Evolutionary conservation across 2,329 filamentous ascomycete species (phyloP), one percentile per base, ranked within the genome.

Genomic region (Dactylella cylindrospora): DNA sequence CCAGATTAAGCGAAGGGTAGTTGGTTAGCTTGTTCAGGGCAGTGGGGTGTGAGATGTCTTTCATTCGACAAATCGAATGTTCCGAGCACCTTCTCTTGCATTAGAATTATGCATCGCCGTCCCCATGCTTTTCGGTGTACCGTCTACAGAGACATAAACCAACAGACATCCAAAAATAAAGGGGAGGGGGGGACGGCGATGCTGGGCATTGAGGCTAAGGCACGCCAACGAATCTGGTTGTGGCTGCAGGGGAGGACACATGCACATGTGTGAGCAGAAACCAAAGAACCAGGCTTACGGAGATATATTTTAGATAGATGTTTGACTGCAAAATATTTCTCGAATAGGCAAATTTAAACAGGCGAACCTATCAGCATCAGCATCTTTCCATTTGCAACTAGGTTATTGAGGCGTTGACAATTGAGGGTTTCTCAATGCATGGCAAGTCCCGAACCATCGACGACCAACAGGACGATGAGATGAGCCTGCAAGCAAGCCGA

Each of bases 191-290:
- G 36, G 53, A 50, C 57, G 43, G 49, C 49, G 49, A 62, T 32
- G 43, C 57, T 53, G 57, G 43, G 49, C 57, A 31, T 32, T 45
- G 57, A 50, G 57, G 57, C 57, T 54, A 47, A 54, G 43, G 39
- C 26, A 23, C 22, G 31, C 44, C 28, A 32, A 53, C 47, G 40
- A 28, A 61, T 61, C 43, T 35, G 49, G 19, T 26, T 36, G 15
- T 23, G 28, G 32, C 36, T 10, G 36, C 36, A 40, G 32, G 32
- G 35, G 31, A 31, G 5, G 40, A 26, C 22, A 35, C 17, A 33
- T 35, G 32, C 40, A n/a, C n/a, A n/a, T n/a, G n/a, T n/a, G n/a
- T n/a, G n/a, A n/a, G n/a, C n/a, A n/a, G n/a, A n/a, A n/a, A n/a
- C n/a, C n/a, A n/a, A n/a, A n/a, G n/a, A n/a, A n/a, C n/a, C n/a